Evolutionary conservation across 306 rosid species (phyloP), one percentile per base, ranked within the genome.

Genomic region (Quercus robur): DNA sequence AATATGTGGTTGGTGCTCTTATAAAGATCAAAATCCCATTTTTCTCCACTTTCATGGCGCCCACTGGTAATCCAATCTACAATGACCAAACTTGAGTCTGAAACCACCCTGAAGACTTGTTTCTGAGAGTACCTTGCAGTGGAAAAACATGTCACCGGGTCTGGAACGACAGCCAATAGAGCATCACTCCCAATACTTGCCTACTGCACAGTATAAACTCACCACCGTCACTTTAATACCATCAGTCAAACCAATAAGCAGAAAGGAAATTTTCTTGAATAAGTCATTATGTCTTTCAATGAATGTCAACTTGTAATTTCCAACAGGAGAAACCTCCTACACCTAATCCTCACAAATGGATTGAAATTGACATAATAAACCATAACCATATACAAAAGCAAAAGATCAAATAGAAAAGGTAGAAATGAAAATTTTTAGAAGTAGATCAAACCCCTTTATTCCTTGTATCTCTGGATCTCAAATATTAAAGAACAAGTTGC

Each of bases 21-120:
- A 70, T 93, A 93, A 35, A 90, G 83, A 87, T 95, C 89, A 77
- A 95, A 93, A 70, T 93, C 96, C 99, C 99, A 95, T 71, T 80
- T 90, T 86, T 95, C 99, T 77, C 99, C 99, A 70, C 88, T 87
- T 80, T 90, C 95, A 77, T 90, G 97, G 75, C 97, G 98, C 52
- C 99, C 98, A 75, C 99, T 93, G 26, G 99, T 95, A 75, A 95
- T 82, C 99, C 99, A 93, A 90, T 95, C 99, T 78, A 95, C 98
- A 85, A 95, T 55, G 77, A 90, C 90, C 91, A 95, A 83, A 89
- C 83, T 95, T 68, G 99, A 91, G 83, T 88, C 89, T 11, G 85
- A 59, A 80, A 23, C 84, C 71, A 93, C 79, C 38, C 78, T 87
- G 75, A 95, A 95, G 64, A 86, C 84, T 90, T 95, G 99, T 79